phyloP scores from a whole-genome alignment of 2,329 filamentous ascomycete species.

The Fusarium nygamai region DNA sequence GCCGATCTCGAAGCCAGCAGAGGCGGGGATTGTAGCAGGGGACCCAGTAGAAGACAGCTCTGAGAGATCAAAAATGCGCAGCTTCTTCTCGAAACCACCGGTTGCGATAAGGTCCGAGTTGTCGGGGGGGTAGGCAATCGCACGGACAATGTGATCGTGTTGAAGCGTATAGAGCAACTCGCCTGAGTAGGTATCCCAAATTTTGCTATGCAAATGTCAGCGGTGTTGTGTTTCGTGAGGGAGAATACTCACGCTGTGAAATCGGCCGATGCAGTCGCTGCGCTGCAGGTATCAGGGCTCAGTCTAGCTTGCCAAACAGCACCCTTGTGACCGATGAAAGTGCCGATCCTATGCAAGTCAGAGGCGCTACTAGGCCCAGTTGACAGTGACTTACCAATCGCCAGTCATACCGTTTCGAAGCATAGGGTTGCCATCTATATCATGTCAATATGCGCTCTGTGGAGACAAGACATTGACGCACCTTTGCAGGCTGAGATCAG shows the following conservation, averaged over 20 bases:
- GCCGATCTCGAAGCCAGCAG: slow-evolving; percentile 85
- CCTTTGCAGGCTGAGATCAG: slow-evolving; percentile 94
- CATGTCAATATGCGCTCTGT: slow-evolving; percentile 35
- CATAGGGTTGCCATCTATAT: slow-evolving; percentile 94
- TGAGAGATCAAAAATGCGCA: slow-evolving; percentile 90
- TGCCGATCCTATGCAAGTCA: slow-evolving; percentile 79
- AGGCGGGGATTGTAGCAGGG: slow-evolving; percentile 63
- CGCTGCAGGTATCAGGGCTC: slow-evolving; percentile 85
- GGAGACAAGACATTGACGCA: slow-evolving; percentile 48
- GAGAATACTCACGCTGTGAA: slow-evolving; percentile 80
- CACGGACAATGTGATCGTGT: slow-evolving; percentile 94
- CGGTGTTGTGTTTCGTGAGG: neutral
- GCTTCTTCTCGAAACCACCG: slow-evolving; percentile 94
- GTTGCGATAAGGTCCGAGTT: slow-evolving; percentile 88
- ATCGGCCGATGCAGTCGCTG: slow-evolving; percentile 93
- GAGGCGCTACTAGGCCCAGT: neutral
- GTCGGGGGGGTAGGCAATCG: slow-evolving; percentile 87
- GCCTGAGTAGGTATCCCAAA: slow-evolving; percentile 97
- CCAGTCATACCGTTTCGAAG: slow-evolving; percentile 95
- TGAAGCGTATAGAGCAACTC: slow-evolving; percentile 87
- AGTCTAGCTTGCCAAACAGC: slow-evolving; percentile 96
- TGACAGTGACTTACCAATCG: slow-evolving; percentile 72
- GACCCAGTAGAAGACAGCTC: slow-evolving; percentile 59
- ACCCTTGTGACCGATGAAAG: slow-evolving; percentile 97
- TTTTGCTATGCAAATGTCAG: slow-evolving; percentile 71